Base-by-base conservation (phyloP, 2,329 filamentous ascomycete genomes). In the Cladophialophora exuberans region DNA sequence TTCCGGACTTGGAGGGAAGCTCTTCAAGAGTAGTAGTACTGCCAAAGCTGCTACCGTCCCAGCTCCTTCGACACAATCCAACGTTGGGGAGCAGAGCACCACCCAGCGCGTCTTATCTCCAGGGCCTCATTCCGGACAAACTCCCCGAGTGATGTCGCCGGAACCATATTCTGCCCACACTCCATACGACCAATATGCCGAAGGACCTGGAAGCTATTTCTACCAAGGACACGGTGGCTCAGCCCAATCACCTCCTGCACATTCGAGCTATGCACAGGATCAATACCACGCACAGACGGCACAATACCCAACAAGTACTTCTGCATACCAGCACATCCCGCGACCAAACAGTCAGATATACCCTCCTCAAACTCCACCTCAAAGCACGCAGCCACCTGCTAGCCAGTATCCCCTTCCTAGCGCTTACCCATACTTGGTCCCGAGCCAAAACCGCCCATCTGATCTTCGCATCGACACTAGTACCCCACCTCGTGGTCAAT, bases 381-480 rank as follows among this genome's bases (percentile, higher is more conserved):
- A 22, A 28, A 43, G 25, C n/a, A 47, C 36, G 5, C 43, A 44
- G 25, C 51, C 36, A n/a, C n/a, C 52, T 6, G 44, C 9, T 15
- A 41, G 52, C 17, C 41, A 31, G 35, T 51, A 48, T 23, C 38
- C 52, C 11, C 33, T n/a, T n/a, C n/a, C 52, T 11, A 41, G 28
- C 17, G 33, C 23, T 6, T 52, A 17, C 25, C 48, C 49, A 20
- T 45, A 50, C 18, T 11, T 31, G 17, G 42, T 45, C 28, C 15
- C 28, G 1, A 48, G 56, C 15, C 52, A 54, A 31, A 45, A 41
- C 15, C 56, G 59, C 13, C 53, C 59, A 5, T 47, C 59, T 20
- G 53, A 59, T 50, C 51, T 62, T 2, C 59, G 59, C 15, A 62
- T 62, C 35, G 56, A 62, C 28, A 61, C 59, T 23, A 45, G 36